These are phyloP conservation scores for Chaetothyriales sp. DNA, from an alignment of 2,329 filamentous ascomycete genomes.

Conservation along the genomic window DNA sequence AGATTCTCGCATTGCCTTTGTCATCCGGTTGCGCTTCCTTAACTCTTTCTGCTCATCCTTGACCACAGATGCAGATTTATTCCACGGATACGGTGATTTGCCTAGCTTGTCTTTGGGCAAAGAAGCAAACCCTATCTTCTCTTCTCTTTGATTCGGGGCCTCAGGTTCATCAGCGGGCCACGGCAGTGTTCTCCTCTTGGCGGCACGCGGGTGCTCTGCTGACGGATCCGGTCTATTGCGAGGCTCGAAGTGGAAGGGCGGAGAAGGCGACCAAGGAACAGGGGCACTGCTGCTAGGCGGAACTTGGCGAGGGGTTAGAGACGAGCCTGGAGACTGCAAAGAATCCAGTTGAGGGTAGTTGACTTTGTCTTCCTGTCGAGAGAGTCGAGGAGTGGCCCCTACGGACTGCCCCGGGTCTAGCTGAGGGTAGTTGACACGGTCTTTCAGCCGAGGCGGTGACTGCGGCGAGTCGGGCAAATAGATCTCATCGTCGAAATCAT, in stretches of 20 bases:
- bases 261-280: conserved; percentile 57
- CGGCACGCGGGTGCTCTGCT: conserved; percentile 23
- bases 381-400: conserved; percentile 25
- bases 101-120: conserved; percentile 28
- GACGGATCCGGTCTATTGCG: conserved; percentile 10
- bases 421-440: conserved; percentile 16
- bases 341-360: conserved; percentile 9
- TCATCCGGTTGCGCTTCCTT: conserved; percentile 43
- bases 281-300: conserved; percentile 38
- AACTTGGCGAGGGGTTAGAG: conserved; percentile 20
- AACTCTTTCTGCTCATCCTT: conserved; percentile 67
- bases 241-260: conserved; percentile 27
- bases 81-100: conserved; percentile 44
- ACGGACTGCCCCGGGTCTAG: conserved; percentile 4
- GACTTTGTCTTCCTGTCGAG: conserved; percentile 36
- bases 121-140: conserved; percentile 23
- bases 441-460: conserved; percentile 33
- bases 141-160: neutral
- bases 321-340: conserved; percentile 16
- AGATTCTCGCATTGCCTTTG: conserved; percentile 23
- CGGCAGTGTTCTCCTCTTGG: conserved; percentile 56
- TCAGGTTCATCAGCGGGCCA: conserved; percentile 30
- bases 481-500: conserved; percentile 76
- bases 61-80: conserved; percentile 58
- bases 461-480: conserved; percentile 47